Evolutionary conservation across 164 flowering plant genomes (phyloP).

Genomic region (Aristolochia californica): DNA sequence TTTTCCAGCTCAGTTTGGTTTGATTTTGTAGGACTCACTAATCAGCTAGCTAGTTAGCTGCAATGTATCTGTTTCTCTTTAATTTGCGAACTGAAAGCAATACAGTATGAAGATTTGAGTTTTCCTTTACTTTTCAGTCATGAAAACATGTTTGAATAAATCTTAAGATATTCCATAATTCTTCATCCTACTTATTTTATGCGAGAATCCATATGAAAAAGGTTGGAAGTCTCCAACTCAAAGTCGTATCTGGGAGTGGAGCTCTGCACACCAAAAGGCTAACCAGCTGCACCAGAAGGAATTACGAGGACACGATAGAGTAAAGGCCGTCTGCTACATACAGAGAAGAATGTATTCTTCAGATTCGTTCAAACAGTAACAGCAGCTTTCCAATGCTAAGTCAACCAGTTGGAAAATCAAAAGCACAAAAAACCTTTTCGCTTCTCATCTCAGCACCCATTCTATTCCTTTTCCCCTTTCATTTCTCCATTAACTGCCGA

Average conservation of each 20-base stretch:
- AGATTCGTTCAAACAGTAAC: background rate
- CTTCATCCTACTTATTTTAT: too few species aligned
- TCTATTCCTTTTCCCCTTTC: conserved; percentile 3
- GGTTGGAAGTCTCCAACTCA: too few species aligned
- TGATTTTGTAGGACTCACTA: conserved; percentile 6
- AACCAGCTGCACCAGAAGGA: background rate
- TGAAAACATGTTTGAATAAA: too few species aligned
- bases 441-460: background rate
- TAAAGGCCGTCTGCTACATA: too few species aligned
- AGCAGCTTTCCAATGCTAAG: conserved; percentile 7
- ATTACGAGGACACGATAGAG: background rate
- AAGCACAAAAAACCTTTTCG: conserved; percentile 1
- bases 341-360: background rate
- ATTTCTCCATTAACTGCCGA: background rate
- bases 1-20: conserved; percentile 1
- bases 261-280: background rate
- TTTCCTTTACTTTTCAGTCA: conserved; percentile 4
- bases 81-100: background rate
- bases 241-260: too few species aligned
- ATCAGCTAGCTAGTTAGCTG: conserved; percentile 2
- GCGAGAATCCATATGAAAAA: too few species aligned
- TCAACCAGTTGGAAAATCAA: conserved; percentile 10
- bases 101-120: background rate
- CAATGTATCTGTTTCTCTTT: background rate
- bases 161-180: background rate